Base-by-base conservation (phyloP, 2,329 filamentous ascomycete species). In the Diaporthe australafricana region DNA sequence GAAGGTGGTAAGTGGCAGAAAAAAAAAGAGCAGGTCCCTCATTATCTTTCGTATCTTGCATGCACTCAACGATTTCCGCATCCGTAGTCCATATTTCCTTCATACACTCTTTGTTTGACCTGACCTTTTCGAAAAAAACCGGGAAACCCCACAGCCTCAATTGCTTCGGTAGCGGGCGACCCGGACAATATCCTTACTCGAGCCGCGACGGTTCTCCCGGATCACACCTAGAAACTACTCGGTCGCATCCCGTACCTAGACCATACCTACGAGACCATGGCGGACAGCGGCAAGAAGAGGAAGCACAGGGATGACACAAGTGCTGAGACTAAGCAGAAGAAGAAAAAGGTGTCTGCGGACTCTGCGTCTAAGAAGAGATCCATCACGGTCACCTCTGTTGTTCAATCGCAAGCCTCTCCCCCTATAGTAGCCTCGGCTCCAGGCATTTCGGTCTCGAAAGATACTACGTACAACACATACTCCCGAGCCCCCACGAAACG, bases 281-380 rank as follows among this genome's bases (percentile, higher is more conserved):
- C 80, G 40, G 80, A 82, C 60, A 83, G 79, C 72, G 80, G 77
- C 71, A 87, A 87, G 78, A 90, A 91, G 80, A 84, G 88, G 71
- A 90, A 90, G 81, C 83, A 87, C 73, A 81, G 82, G 22, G 82
- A 82, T 47, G 84, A 85, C 14, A 77, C 80, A 48, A 77, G 79
- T 2, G 78, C 80, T 1, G 75, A 74, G 3, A 78, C 77, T 1
- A 84, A 84, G 70, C 80, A 83, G 30, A 86, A 87, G 74, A 90
- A 85, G 76, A 83, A 86, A 79, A 89, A 89, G 80, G 84, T 87
- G n/a, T 82, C 83, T 57, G 80, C 87, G 50, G 82, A 86, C 75
- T 69, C 80, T n/a, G 74, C 81, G 22, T 47, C 63, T 20, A 76
- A 81, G 60, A 74, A 81, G 17, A 74, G 70, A 30, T 82, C 79